These are phyloP conservation scores for Eustoma russellianum DNA, from an alignment of 257 asterid genomes.

Conservation along the genomic window DNA sequence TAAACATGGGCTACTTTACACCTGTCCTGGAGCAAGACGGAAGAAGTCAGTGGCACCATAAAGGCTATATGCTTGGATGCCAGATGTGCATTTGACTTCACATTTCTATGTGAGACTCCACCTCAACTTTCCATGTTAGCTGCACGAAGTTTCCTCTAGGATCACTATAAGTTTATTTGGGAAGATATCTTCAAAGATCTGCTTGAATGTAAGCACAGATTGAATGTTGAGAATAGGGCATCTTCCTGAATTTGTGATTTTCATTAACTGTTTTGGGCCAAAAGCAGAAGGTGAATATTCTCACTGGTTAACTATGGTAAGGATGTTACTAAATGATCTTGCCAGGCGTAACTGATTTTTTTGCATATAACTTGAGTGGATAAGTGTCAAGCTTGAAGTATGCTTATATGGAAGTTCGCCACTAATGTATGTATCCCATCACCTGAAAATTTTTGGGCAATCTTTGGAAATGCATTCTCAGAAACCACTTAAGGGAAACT, in stretches of 20 bases:
- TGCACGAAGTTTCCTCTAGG: too few species aligned
- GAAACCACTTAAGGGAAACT: not conserved
- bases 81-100: too few species aligned
- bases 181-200: not conserved
- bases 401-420: conserved; percentile 1
- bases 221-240: not conserved
- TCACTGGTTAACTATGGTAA: conserved; percentile 1
- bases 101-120: too few species aligned
- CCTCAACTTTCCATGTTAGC: too few species aligned
- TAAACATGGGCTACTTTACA: too few species aligned
- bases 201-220: not conserved
- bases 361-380: not conserved
- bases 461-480: not conserved
- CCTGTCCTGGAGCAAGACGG: too few species aligned
- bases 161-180: too few species aligned
- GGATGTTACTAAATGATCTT: not conserved
- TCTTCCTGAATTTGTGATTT: not conserved
- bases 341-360: not conserved
- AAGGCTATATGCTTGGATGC: too few species aligned
- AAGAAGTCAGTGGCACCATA: too few species aligned
- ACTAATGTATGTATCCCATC: conserved; percentile 4
- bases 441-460: not conserved
- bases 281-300: too few species aligned
- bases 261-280: not conserved
- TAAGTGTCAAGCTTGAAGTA: not conserved